Conservation (phyloP, 495 filamentous ascomycete genomes). For the Talaromyces adpressus region DNA sequence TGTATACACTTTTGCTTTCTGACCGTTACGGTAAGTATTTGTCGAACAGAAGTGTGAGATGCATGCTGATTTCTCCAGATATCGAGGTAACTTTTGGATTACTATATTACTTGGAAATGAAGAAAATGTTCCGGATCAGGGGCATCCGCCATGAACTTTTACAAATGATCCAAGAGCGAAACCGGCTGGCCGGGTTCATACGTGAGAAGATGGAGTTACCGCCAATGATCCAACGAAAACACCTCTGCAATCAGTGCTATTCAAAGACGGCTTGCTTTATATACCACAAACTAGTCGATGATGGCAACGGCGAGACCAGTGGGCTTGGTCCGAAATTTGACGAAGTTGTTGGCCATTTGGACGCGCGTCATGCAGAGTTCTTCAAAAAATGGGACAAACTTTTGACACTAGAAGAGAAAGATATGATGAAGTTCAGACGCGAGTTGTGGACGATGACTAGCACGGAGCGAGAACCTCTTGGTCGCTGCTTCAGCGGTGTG, state of each 20-base stretch:
- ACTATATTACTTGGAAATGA: conserved; percentile 89
- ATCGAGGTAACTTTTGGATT: conserved; percentile 82
- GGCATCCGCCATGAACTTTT: conserved; percentile 77
- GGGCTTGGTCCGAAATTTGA: conserved; percentile 69
- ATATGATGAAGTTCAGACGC: conserved; percentile 70
- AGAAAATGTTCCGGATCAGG: conserved; percentile 76
- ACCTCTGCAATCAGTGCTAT: conserved; percentile 77
- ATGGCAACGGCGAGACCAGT: conserved; percentile 74
- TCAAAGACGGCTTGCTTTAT: conserved; percentile 83
- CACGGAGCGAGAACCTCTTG: conserved; percentile 76
- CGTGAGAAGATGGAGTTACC: conserved; percentile 75
- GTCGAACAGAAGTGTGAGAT: too few relatives aligned
- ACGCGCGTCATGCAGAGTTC: conserved; percentile 65
- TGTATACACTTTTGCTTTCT: conserved; percentile 88
- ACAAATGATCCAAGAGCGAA: conserved; percentile 96
- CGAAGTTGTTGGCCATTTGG: conserved; percentile 66
- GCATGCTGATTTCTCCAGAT: conserved; percentile 41
- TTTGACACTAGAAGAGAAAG: conserved; percentile 88
- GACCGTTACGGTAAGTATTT: conserved; percentile 67
- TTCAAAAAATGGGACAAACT: conserved; percentile 92
- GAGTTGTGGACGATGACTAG: conserved; percentile 96
- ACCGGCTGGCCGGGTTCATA: conserved; percentile 75
- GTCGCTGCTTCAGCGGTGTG: conserved; percentile 68
- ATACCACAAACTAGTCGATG: conserved; percentile 87
- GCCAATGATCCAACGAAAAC: conserved; percentile 71